Evolutionary conservation across 2,329 filamentous ascomycete genomes (phyloP).

Genomic region (Aspergillus fumigatus): DNA sequence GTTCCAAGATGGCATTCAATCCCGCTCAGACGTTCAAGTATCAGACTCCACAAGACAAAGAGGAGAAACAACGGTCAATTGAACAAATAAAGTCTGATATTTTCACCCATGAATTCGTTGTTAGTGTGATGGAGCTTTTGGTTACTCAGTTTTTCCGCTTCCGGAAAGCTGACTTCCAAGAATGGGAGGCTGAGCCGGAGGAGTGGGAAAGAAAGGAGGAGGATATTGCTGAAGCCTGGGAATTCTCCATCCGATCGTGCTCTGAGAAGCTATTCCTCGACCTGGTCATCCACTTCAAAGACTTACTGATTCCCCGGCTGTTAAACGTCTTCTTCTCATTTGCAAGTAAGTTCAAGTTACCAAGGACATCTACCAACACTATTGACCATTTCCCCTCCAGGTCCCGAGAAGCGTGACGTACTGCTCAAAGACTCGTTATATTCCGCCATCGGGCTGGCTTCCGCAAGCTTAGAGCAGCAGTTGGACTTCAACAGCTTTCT

Average conservation of each 20-base stretch:
- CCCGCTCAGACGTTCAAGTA: constrained; percentile 81
- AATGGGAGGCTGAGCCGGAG: constrained; percentile 92
- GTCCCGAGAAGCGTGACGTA: constrained; percentile 62
- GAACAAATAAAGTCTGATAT: constrained; percentile 67
- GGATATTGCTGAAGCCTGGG: constrained; percentile 76
- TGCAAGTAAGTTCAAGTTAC: constrained; percentile 50
- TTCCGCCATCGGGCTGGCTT: constrained; percentile 82
- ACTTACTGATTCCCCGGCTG: constrained; percentile 71
- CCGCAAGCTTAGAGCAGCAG: constrained; percentile 65
- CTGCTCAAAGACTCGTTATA: constrained; percentile 92
- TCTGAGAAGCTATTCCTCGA: constrained; percentile 93
- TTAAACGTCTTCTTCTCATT: constrained; percentile 78
- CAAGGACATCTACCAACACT: constrained; percentile 1
- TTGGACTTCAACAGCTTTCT: constrained; percentile 84
- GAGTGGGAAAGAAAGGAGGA: constrained; percentile 93
- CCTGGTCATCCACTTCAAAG: constrained; percentile 82
- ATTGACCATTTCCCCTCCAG: constrained; percentile 23
- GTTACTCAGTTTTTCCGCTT: constrained; percentile 88
- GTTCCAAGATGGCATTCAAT: constrained; percentile 78
- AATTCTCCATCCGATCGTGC: constrained; percentile 88
- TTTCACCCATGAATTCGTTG: constrained; percentile 70
- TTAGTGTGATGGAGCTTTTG: constrained; percentile 76
- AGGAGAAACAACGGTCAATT: constrained; percentile 68
- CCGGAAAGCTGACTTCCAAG: constrained; percentile 74
- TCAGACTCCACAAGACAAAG: constrained; percentile 66